Percentiles rank a stretch among this genome's conserved stretches.
Conservation (phyloP, 805 yeast genomes). For the Metschnikowia lunata region DNA sequence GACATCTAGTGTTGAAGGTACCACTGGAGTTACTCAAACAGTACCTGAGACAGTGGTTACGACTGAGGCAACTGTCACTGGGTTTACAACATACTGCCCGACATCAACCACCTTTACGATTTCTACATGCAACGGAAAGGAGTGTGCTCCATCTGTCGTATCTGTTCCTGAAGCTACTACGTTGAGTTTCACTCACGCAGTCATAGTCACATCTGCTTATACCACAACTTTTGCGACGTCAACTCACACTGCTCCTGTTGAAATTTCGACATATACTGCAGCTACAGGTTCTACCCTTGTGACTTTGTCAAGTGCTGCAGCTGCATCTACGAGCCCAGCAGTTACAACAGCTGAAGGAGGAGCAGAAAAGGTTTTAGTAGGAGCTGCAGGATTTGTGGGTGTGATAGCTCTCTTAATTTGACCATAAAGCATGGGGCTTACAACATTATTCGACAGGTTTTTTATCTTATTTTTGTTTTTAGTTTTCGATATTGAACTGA, state of each 20-base stretch:
- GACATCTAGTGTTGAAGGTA: slow-evolving; percentile 14
- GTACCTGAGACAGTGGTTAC: neutral
- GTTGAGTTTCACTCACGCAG: slow-evolving; percentile 30
- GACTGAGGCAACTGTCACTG: slow-evolving; percentile 3
- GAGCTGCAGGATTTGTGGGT: slow-evolving; percentile 16
- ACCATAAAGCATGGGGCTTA: neutral
- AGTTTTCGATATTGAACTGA: too few species aligned
- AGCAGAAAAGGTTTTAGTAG: slow-evolving; percentile 35
- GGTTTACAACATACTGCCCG: slow-evolving; percentile 1
- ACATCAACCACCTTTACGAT: slow-evolving; percentile 28
- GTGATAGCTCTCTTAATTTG: slow-evolving; percentile 11
- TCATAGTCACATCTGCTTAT: slow-evolving; percentile 16
- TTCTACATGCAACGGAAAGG: slow-evolving; percentile 28
- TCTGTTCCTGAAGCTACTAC: slow-evolving; percentile 31
- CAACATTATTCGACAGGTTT: too few species aligned
- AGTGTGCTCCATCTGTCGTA: slow-evolving; percentile 25
- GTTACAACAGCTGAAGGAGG: slow-evolving; percentile 16
- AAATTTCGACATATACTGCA: neutral
- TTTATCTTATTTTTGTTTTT: too few species aligned
- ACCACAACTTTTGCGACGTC: slow-evolving; percentile 19
- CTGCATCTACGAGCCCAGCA: slow-evolving; percentile 1
- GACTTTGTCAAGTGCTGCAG: neutral
- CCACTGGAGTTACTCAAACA: neutral
- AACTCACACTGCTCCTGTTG: slow-evolving; percentile 19
- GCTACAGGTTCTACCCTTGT: neutral